A percentile compares a stretch with the other conserved stretches of the same genome.
These are phyloP conservation scores for Tagetes erecta DNA, from an alignment of 129 eudicot genomes.

Conservation along the genomic window DNA sequence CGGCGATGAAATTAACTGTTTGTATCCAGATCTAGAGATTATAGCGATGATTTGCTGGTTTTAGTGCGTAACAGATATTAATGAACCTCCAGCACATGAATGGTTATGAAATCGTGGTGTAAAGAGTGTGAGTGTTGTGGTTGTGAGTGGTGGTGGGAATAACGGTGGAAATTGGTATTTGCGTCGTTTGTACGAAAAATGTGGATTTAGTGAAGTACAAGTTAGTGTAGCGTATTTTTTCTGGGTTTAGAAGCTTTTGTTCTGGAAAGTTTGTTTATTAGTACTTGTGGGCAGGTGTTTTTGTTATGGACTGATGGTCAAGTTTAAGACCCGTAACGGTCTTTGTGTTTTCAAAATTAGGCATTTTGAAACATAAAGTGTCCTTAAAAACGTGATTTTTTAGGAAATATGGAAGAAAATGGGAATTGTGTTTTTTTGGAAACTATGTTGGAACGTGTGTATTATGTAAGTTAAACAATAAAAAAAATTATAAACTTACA, in stretches of 20 bases:
- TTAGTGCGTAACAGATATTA: constrained; percentile 8
- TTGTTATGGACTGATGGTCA: neutral
- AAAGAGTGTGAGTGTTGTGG: constrained; percentile 21
- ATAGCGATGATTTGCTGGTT: neutral
- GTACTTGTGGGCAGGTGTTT: neutral
- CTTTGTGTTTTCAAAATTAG: neutral
- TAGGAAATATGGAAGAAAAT: no score
- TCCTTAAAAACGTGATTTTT: no score
- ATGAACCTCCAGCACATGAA: constrained; percentile 4
- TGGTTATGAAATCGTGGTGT: constrained; percentile 13
- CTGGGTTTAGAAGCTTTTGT: constrained; percentile 14
- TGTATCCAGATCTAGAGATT: constrained; percentile 36
- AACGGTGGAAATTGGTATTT: constrained; percentile 23
- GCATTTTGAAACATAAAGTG: no score
- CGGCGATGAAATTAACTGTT: constrained; percentile 21
- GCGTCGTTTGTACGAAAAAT: constrained; percentile 7
- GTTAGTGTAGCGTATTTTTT: constrained; percentile 9
- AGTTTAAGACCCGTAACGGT: neutral
- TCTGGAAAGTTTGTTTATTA: constrained; percentile 17
- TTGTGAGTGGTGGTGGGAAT: constrained; percentile 26
- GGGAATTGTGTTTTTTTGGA: no score
- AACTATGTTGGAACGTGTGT: no score
- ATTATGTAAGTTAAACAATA: no score
- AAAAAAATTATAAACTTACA: no score
- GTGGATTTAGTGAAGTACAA: constrained; percentile 24